phyloP scores from a whole-genome alignment of 768 basidiomycete genomes.

The Galerina marginata region DNA sequence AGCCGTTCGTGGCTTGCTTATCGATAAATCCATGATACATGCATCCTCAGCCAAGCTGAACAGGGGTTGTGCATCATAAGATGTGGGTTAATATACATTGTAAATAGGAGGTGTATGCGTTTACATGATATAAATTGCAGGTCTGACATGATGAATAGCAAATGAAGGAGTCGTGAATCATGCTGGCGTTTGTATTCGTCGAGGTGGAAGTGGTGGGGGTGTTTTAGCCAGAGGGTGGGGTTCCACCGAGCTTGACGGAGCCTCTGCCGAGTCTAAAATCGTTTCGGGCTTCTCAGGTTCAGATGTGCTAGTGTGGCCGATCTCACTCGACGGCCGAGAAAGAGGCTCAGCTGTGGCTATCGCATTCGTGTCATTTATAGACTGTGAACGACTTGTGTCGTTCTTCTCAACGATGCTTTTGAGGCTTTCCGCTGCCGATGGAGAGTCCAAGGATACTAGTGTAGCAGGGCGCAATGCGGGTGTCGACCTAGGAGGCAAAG shows the following conservation, averaged over 20 bases:
- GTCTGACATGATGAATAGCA: not conserved
- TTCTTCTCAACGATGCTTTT: slow-evolving; percentile 61
- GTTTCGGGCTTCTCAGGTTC: not conserved
- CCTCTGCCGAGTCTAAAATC: not conserved
- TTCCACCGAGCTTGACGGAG: slow-evolving; percentile 12
- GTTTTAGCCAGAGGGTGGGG: slow-evolving; percentile 10
- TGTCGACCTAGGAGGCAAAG: slow-evolving; percentile 52
- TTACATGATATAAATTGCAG: slow-evolving; percentile 12
- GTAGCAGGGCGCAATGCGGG: slow-evolving; percentile 28
- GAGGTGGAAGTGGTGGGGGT: slow-evolving; percentile 36
- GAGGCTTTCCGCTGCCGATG: slow-evolving; percentile 59
- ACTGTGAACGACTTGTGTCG: slow-evolving; percentile 24
- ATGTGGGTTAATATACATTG: slow-evolving; percentile 14
- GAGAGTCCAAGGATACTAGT: slow-evolving; percentile 10
- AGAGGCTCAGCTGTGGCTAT: slow-evolving; percentile 2
- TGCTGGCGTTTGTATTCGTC: slow-evolving; percentile 27
- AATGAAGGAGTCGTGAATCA: slow-evolving; percentile 5
- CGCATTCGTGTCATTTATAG: slow-evolving; percentile 6
- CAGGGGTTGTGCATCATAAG: slow-evolving; percentile 4
- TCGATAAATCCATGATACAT: not conserved
- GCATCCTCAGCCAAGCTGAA: not conserved
- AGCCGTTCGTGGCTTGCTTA: not conserved
- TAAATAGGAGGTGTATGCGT: slow-evolving; percentile 8
- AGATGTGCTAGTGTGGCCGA: not conserved
- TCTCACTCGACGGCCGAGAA: not conserved